These are phyloP conservation scores for Toxicodendron radicans DNA, from an alignment of 345 rosid species.

Conservation along the genomic window DNA sequence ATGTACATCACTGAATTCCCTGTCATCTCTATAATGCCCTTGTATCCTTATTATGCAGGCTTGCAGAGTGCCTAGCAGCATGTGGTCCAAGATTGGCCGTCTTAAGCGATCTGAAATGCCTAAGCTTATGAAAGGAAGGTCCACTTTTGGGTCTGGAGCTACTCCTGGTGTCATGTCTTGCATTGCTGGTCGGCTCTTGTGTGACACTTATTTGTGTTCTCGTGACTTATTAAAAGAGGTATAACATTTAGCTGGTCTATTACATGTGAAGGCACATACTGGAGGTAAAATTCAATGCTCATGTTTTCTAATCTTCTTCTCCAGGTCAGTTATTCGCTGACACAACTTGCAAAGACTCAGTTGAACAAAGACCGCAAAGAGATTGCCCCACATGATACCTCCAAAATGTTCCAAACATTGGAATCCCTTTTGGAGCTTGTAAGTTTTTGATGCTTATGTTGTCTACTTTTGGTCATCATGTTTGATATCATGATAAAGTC, in stretches of 20 bases:
- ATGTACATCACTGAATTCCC: conserved; percentile 4
- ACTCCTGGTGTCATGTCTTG: conserved; percentile 93
- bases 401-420: conserved; percentile 79
- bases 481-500: background rate
- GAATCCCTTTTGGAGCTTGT: conserved; percentile 82
- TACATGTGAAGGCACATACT: conserved; percentile 6
- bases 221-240: conserved; percentile 94
- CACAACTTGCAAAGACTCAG: conserved; percentile 88
- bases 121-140: conserved; percentile 71
- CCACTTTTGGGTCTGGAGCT: conserved; percentile 86
- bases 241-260: conserved; percentile 22
- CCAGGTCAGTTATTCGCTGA: conserved; percentile 97
- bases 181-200: conserved; percentile 90
- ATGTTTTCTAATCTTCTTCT: conserved; percentile 29
- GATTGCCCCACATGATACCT: conserved; percentile 73
- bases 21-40: background rate
- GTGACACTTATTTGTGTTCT: conserved; percentile 87
- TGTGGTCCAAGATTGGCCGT: conserved; percentile 99
- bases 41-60: conserved; percentile 46
- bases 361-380: conserved; percentile 87
- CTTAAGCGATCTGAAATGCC: conserved; percentile 96
- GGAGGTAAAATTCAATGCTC: conserved; percentile 26
- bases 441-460: conserved; percentile 36
- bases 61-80: conserved; percentile 81
- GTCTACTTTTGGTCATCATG: background rate